Evolutionary conservation across 345 rosid species (phyloP), one percentile per base, ranked within the genome.

Genomic region (Salix brachista): DNA sequence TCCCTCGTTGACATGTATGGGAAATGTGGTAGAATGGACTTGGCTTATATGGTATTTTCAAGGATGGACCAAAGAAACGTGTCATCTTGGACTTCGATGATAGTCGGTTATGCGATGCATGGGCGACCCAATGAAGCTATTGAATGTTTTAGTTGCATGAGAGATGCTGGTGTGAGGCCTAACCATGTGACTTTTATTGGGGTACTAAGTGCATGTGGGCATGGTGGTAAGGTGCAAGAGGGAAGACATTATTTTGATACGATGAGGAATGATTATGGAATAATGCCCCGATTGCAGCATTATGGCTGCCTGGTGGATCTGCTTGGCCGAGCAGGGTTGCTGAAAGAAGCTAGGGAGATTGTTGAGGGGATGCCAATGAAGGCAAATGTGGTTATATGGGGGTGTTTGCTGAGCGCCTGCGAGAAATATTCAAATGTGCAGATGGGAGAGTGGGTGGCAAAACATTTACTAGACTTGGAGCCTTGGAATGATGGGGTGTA

Each of bases 371-470:
- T 94, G 97, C 92, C 97, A 21, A 84, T 94, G 96, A 84, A 72
- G 85, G 81, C 98, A 18, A 94, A 86, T 67, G 90, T 85, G 67
- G 88, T 89, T 19, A 87, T 91, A 23, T 91, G 92, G 87, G 98
- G 98, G 65, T 88, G 95, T 83, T 83, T 92, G 89, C 84, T 92
- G 89, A 94, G 97, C 77, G 98, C 91, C 52, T 92, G 97, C 76
- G 98, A 95, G 90, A 92, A 88, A 80, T 84, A 84, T 81, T 94
- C 90, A 77, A 85, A 90, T 62, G 96, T 89, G 78, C 80, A 88
- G 81, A 88, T 87, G 86, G 97, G 89, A 30, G 97, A 95, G 81
- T 93, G 93, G 94, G 96, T 93, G 77, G 96, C 91, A 79, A 71
- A 17, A 81, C 86, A 91, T 75, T 77, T 93, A 83, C 80, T 75